Evolutionary conservation across 73 alveolate species (phyloP).

Genomic region (Stentor roeselii): DNA sequence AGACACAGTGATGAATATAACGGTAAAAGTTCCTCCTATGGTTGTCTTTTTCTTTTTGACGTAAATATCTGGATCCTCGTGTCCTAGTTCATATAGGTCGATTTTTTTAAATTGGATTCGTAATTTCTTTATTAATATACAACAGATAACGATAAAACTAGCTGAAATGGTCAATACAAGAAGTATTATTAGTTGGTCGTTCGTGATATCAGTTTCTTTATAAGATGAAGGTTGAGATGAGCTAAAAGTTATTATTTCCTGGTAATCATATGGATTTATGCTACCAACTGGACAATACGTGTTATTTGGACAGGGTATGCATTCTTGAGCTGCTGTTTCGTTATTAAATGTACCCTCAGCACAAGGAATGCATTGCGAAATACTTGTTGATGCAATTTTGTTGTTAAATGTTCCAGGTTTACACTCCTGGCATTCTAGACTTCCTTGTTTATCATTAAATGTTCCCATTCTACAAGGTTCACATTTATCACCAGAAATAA

Average conservation of each 20-base stretch:
- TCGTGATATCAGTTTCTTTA: background rate
- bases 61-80: background rate
- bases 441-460: background rate
- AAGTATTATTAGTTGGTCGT: background rate
- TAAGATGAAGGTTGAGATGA: background rate
- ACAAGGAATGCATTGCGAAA: slow-evolving; percentile 27
- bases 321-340: background rate
- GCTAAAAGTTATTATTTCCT: background rate
- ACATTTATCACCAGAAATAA: background rate
- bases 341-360: background rate
- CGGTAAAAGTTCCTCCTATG: background rate
- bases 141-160: background rate
- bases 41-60: background rate
- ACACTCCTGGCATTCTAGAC: background rate
- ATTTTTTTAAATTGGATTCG: background rate
- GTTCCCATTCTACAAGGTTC: background rate
- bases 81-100: slow-evolving; percentile 1
- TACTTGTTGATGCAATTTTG: background rate
- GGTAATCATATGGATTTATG: background rate
- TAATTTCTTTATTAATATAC: background rate
- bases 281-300: slow-evolving; percentile 12
- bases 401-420: slow-evolving; percentile 22
- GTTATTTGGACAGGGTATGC: background rate
- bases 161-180: background rate
- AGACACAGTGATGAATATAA: background rate